Evolutionary conservation across 129 eudicot genomes (phyloP), one percentile per base, ranked within the genome.

Genomic region (Scalesia atractyloides): DNA sequence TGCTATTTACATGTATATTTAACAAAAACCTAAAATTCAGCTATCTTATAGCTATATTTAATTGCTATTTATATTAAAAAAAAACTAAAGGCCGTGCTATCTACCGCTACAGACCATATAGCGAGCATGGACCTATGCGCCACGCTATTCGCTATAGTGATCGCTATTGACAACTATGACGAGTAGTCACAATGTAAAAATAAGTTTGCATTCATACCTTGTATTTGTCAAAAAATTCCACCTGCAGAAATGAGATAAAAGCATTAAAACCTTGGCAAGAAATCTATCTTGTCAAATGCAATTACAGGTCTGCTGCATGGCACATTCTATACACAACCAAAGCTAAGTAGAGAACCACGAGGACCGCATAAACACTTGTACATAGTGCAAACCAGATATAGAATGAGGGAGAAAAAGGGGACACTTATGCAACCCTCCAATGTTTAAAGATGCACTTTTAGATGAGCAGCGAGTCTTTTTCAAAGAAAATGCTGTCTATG

Each of bases 171-270:
- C 30, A 24, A 24, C 30, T 24, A 24, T 24, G 30, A 24, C 2
- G 30, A 24, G 36, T 7, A 7, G 50, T 68, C 16, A 43, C 18
- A 13, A 22, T 48, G 56, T 14, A 46, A 8, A 48, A 12, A 62
- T 22, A 76, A 61, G 58, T 69, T 63, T 48, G 69, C 10, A 24
- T 22, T 20, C 50, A 64, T 86, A 94, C 98, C 98, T 94, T 94
- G 91, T 94, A 90, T 18, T 78, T 84, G 87, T 94, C 98, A 64
- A 94, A 94, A 82, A 94, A 94, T 67, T 86, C 98, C 84, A 90
- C 90, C 98, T 94, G 91, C 78, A 85, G 51, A 75, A 47, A 64
- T 49, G 73, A 72, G 78, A 72, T 26, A 50, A 54, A 53, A 69
- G 67, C 51, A 62, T 60, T 37, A 16, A 70, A 76, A 67, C 33